Base-by-base conservation (phyloP, 192 early-diverging fungal genomes). In the Geranomyces variabilis region DNA sequence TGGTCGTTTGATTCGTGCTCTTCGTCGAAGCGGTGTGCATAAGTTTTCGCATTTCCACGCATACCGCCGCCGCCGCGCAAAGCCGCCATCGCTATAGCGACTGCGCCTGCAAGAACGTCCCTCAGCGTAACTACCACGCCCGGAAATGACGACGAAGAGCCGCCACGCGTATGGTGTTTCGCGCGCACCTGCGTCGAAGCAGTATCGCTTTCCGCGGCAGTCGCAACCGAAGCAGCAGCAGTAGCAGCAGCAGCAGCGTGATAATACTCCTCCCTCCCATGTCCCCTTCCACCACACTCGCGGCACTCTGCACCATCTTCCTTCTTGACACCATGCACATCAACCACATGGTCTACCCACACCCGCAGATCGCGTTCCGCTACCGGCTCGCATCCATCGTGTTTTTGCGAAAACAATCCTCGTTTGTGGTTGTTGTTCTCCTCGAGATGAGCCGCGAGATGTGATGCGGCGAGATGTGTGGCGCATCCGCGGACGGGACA, bases 401-500 rank as follows among this genome's bases (percentile, higher is more conserved):
- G 28, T 14, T 34, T 31, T 14, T 21, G 8, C 24, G 6, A 3
- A 41, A n/a, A n/a, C n/a, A n/a, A n/a, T n/a, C n/a, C n/a, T n/a
- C n/a, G n/a, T n/a, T 41, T 10, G 36, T 41, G 5, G 36, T 41
- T 10, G 36, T 41, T 41, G 10, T 41, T 10, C 36, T 41, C 36
- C 36, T 72, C 70, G 13, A 72, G 62, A 53, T 72, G 59, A 31
- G 45, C 29, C 8, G 70, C 64, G 10, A 72, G 57, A 28, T 63
- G 59, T 2, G 41, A 13, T n/a, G 28, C 21, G 1, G 60, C 49
- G 28, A 72, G 41, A 14, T 64, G 46, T 8, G 22, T 12, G 9
- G 47, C 46, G 51, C 70, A 72, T 17, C 70, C 70, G 21, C 44
- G 45, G 47, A 72, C 48, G 7, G 70, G 70, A 30, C 70, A 72